A percentile compares a stretch with the other conserved stretches of the same genome.
Conservation (phyloP, 805 yeast genomes). For the Komagataella pastoris region DNA sequence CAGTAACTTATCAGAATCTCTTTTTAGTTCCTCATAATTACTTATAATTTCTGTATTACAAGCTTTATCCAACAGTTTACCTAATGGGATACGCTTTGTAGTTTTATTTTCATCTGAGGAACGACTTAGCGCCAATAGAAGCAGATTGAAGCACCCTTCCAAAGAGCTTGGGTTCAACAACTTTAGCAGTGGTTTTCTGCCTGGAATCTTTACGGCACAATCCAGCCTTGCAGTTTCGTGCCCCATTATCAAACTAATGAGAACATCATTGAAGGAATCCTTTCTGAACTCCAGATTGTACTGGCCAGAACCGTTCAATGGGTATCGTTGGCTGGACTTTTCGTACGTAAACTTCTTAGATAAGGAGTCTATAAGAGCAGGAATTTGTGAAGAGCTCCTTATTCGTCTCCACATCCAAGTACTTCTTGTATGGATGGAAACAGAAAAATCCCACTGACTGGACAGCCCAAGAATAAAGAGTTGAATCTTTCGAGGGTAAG, state of each 20-base stretch:
- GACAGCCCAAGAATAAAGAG: not conserved
- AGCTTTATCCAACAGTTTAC: not conserved
- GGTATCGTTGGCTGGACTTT: not conserved
- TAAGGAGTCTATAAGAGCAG: not conserved
- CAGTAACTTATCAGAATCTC: not conserved
- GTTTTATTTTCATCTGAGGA: not conserved
- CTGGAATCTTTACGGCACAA: not conserved
- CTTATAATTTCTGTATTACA: not conserved
- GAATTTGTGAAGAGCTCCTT: not conserved
- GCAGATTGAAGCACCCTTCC: not conserved
- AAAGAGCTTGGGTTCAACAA: not conserved
- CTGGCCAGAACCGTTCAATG: not conserved
- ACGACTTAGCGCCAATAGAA: not conserved
- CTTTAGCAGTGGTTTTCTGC: not conserved
- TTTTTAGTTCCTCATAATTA: not conserved
- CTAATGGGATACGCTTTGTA: not conserved
- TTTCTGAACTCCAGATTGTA: not conserved
- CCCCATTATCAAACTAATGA: not conserved
- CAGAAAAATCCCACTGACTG: not conserved
- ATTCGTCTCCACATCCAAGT: not conserved
- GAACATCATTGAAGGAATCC: not conserved
- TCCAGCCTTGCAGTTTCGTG: not conserved
- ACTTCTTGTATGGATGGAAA: not conserved
- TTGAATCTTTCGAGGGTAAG: not conserved
- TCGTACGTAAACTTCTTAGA: not conserved